These are phyloP conservation scores for Eucalyptus regnans DNA, from an alignment of 345 rosid species.

Conservation along the genomic window DNA sequence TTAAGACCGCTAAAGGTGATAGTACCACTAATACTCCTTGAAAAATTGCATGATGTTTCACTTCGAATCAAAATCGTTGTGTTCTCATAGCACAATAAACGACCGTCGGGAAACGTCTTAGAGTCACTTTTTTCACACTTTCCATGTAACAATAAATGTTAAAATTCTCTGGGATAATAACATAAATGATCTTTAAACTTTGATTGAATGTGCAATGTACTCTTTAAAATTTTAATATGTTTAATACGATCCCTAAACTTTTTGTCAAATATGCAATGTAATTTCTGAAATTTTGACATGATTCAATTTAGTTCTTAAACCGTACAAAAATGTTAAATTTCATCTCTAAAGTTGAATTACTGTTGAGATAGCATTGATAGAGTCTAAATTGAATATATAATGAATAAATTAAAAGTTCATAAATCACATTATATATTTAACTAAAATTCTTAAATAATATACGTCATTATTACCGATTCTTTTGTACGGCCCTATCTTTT, in stretches of 20 bases:
- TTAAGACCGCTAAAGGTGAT: neutral
- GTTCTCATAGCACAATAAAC: neutral
- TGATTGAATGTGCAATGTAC: fast-evolving
- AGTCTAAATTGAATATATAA: no score
- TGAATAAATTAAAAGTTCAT: no score
- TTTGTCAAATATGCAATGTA: no score
- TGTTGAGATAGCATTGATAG: fast-evolving
- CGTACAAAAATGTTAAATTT: no score
- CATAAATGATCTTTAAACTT: fast-evolving
- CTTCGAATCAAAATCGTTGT: neutral
- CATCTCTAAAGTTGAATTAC: no score
- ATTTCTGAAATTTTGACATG: no score
- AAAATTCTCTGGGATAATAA: no score
- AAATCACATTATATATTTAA: fast-evolving
- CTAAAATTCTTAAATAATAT: no score
- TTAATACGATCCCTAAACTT: fast-evolving
- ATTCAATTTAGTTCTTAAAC: no score
- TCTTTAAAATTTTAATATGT: no score
- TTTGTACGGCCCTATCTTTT: neutral
- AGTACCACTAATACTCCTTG: neutral
- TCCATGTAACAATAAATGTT: neutral
- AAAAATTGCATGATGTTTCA: neutral
- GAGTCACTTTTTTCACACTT: neutral
- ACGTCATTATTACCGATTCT: no score
- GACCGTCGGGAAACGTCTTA: fast-evolving